These are phyloP conservation scores for Exophiala sp. DNA, from an alignment of 2,329 filamentous ascomycete genomes.

Conservation along the genomic window DNA sequence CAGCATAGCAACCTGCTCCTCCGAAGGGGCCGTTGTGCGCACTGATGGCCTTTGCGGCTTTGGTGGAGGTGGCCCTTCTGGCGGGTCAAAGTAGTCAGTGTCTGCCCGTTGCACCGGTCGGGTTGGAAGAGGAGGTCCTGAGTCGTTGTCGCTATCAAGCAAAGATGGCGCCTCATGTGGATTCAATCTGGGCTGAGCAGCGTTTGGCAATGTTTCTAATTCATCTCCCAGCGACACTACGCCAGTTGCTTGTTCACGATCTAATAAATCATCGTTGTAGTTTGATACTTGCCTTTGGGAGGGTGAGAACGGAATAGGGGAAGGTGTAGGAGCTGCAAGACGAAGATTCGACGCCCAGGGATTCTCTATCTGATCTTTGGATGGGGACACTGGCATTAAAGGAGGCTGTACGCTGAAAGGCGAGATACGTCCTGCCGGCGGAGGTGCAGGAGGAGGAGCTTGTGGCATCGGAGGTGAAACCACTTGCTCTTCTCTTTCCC, in stretches of 20 bases:
- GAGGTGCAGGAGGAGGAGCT: constrained; percentile 21
- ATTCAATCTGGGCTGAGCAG: neutral
- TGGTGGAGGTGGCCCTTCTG: constrained; percentile 15
- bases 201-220: constrained; percentile 18
- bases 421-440: constrained; percentile 14
- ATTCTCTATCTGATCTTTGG: constrained; percentile 17
- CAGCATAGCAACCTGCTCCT: constrained; percentile 34
- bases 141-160: constrained; percentile 24
- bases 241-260: constrained; percentile 20
- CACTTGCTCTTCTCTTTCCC: constrained; percentile 5
- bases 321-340: constrained; percentile 13
- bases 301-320: constrained; percentile 20
- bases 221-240: constrained; percentile 17
- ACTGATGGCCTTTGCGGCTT: constrained; percentile 21
- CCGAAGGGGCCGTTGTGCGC: constrained; percentile 21
- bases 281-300: constrained; percentile 22
- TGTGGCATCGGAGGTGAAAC: constrained; percentile 18
- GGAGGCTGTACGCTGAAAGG: constrained; percentile 22
- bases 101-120: constrained; percentile 10
- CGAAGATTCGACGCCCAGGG: constrained; percentile 22
- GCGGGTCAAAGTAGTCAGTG: constrained; percentile 17
- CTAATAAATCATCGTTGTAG: constrained; percentile 23
- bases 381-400: constrained; percentile 16
- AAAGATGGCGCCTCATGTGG: constrained; percentile 20
- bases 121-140: constrained; percentile 16